phyloP scores from a whole-genome alignment of 768 basidiomycete genomes.

The Mycena galericulata region DNA sequence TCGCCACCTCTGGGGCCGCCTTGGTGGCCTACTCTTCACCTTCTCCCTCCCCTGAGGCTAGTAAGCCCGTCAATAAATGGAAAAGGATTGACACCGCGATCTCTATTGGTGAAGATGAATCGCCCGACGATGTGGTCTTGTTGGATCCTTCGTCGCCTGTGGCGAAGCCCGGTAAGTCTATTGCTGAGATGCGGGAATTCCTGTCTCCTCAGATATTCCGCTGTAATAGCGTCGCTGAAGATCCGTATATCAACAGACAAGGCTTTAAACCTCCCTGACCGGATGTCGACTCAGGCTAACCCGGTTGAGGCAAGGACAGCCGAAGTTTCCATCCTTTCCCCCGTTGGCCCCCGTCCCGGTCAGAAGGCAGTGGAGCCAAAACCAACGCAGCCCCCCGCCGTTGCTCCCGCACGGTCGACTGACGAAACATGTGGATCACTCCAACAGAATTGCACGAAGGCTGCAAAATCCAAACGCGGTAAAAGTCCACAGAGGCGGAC shows the following conservation, averaged over 20 bases:
- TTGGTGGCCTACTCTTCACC: slow-evolving; percentile 8
- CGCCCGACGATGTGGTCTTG: slow-evolving; percentile 20
- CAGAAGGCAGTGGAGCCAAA: not conserved
- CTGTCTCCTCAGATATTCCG: not conserved
- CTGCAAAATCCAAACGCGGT: not conserved
- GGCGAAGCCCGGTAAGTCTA: slow-evolving; percentile 7
- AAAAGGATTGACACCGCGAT: slow-evolving; percentile 42
- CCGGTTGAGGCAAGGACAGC: not conserved
- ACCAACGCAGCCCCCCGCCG: not conserved
- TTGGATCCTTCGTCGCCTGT: slow-evolving; percentile 15
- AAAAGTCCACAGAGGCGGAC: not conserved
- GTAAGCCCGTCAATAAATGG: slow-evolving; percentile 42
- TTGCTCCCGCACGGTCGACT: not conserved
- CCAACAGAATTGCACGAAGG: not conserved
- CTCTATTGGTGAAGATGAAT: slow-evolving; percentile 25
- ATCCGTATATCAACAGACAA: slow-evolving; percentile 2
- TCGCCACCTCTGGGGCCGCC: slow-evolving; percentile 11
- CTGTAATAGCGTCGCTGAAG: not conserved
- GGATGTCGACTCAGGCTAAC: slow-evolving; percentile 6
- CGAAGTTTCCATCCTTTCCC: not conserved
- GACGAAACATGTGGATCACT: not conserved
- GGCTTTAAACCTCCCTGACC: not conserved
- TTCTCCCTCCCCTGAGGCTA: slow-evolving; percentile 35
- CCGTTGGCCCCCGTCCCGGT: not conserved
- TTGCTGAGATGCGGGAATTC: not conserved